Evolutionary conservation across 2,329 filamentous ascomycete species (phyloP), one percentile per base, ranked within the genome.

Genomic region (Cladosporium sp.): DNA sequence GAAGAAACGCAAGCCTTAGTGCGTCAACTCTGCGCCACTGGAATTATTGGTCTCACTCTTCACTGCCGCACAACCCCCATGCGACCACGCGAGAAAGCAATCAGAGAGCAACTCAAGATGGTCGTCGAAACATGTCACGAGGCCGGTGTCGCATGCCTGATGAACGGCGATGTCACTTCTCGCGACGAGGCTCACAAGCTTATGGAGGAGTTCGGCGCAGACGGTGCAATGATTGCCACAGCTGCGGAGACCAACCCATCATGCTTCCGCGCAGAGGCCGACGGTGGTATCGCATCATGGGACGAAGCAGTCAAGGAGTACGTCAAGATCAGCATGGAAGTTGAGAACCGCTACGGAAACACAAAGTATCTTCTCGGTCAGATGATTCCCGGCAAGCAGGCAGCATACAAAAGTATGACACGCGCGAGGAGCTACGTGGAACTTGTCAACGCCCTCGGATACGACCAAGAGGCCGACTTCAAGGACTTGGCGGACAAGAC

Each of bases 21-120:
- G 12, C 77, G 84, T 45, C 78, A 82, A 51, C 82, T 99, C 3
- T 88, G 88, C 57, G 80, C 78, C 44, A 99, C 93, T 0, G 93
- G 93, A 2, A 97, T 99, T 66, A 93, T 85, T 2, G 91, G 88
- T 0, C 74, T 99, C 56, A 97, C 93, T 0, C 82, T 99, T 1
- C 93, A 99, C 73, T 99, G 93, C 71, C 88, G 93, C 19, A 99
- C 93, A 0, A 92, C 91, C 5, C 89, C 91, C 1, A 99, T 99
- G 93, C 82, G 93, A 32, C 91, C 92, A 1, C 78, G 91, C 42
- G 90, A 97, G 70, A 80, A 83, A 19, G 93, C 92, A 2, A 89
- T 97, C 52, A 82, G 93, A 15, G 85, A 84, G 19, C 91, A 96
- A 70, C 75, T 99, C 54, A 79, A 79, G 52, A 95, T 96, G 88